These are phyloP conservation scores for Avena insularis DNA, from an alignment of 176 grass and related monocot species.

Conservation along the genomic window DNA sequence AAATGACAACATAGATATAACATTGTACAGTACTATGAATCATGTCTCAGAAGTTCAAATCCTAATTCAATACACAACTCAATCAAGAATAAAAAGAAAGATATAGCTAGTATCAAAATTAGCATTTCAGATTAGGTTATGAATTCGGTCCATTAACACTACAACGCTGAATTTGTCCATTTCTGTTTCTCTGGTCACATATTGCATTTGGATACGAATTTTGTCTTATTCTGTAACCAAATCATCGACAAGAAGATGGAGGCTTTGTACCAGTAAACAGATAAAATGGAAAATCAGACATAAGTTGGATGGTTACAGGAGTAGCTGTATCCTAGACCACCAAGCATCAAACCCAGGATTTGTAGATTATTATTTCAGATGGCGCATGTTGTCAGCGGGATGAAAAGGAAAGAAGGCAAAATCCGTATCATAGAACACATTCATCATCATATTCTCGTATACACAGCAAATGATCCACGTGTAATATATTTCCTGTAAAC, in stretches of 20 bases:
- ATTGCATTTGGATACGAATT: too few relatives aligned
- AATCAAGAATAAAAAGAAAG: too few relatives aligned
- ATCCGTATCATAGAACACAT: conserved; percentile 10
- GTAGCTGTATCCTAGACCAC: neutral
- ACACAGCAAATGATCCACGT: conserved; percentile 40
- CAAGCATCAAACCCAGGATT: neutral
- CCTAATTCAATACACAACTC: too few relatives aligned
- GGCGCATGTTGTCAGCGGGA: neutral
- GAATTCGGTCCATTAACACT: too few relatives aligned
- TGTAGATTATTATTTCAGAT: too few relatives aligned
- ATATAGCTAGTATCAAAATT: too few relatives aligned
- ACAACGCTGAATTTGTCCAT: too few relatives aligned
- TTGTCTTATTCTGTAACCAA: neutral
- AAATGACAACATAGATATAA: too few relatives aligned
- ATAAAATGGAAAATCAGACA: neutral
- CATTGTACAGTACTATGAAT: too few relatives aligned
- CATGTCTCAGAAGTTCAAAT: too few relatives aligned
- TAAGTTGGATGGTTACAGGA: neutral
- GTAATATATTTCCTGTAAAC: conserved; percentile 31
- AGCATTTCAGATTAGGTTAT: too few relatives aligned
- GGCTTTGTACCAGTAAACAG: neutral
- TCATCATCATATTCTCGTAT: conserved; percentile 44
- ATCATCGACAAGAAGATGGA: neutral
- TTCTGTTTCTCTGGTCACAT: too few relatives aligned
- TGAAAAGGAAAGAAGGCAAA: neutral